Conservation (phyloP, 2,329 filamentous ascomycete species). For the Chalaropsis ovoidea region DNA sequence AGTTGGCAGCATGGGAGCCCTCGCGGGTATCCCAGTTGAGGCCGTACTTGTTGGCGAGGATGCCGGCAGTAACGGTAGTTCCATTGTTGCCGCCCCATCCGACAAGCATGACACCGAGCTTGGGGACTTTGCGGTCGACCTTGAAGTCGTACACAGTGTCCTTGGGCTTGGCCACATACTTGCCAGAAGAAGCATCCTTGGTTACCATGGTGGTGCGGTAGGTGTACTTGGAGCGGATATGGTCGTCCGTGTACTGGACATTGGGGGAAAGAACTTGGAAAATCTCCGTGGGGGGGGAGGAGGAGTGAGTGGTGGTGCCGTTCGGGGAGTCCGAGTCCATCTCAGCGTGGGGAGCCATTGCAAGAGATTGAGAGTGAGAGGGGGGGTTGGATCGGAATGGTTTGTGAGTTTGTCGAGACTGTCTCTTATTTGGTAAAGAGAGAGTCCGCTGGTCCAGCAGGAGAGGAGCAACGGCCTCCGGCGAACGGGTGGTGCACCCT, state of each 20-base stretch:
- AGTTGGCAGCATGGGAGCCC: slow-evolving; percentile 76
- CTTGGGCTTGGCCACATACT: slow-evolving; percentile 72
- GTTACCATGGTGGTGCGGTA: slow-evolving; percentile 88
- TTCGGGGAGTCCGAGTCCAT: slow-evolving; percentile 46
- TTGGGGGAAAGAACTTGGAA: slow-evolving; percentile 90
- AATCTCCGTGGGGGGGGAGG: slow-evolving; percentile 42
- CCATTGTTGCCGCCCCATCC: slow-evolving; percentile 98
- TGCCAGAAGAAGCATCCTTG: slow-evolving; percentile 54
- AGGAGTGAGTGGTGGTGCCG: slow-evolving; percentile 31
- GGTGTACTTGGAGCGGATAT: slow-evolving; percentile 89
- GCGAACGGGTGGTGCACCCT: slow-evolving; percentile 94
- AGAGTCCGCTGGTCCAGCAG: slow-evolving; percentile 69
- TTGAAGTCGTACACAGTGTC: slow-evolving; percentile 96
- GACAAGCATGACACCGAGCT: slow-evolving; percentile 93
- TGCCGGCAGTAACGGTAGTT: slow-evolving; percentile 90
- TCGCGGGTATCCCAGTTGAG: slow-evolving; percentile 91
- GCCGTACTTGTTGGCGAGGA: slow-evolving; percentile 83
- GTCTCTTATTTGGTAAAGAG: slow-evolving; percentile 46
- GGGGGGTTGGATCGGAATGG: slow-evolving; percentile 21
- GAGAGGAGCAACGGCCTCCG: slow-evolving; percentile 84
- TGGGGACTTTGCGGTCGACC: slow-evolving; percentile 84
- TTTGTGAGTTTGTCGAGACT: slow-evolving; percentile 26
- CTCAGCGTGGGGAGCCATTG: slow-evolving; percentile 89
- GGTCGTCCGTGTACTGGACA: slow-evolving; percentile 75
- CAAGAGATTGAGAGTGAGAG: slow-evolving; percentile 23